Conservation (phyloP, 768 basidiomycete species). For the Suillus alpinus region DNA sequence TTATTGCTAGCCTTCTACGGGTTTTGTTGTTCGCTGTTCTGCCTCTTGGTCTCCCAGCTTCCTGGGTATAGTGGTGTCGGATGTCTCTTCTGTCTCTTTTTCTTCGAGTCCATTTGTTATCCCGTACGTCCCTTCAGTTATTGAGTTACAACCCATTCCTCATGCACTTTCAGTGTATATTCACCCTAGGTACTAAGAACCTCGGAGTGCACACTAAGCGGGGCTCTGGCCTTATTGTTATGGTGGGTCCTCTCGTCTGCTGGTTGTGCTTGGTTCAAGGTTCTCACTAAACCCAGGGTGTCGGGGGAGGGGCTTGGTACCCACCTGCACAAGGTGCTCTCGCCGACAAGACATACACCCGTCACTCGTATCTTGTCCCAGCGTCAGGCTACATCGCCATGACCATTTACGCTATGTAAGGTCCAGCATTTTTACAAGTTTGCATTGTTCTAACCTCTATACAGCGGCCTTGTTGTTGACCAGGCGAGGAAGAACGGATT, state of each 20-base stretch:
- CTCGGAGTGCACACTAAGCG: slow-evolving; percentile 57
- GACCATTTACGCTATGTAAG: slow-evolving; percentile 39
- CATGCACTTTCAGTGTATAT: slow-evolving; percentile 42
- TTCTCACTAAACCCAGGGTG: slow-evolving; percentile 35
- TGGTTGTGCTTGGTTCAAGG: background rate
- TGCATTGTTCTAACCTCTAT: background rate
- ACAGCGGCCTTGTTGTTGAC: slow-evolving; percentile 53
- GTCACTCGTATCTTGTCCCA: slow-evolving; percentile 59
- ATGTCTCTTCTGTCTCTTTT: slow-evolving; percentile 64
- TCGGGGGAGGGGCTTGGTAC: slow-evolving; percentile 70
- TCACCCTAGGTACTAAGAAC: slow-evolving; percentile 65
- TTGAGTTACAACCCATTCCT: background rate
- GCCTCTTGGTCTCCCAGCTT: slow-evolving; percentile 47
- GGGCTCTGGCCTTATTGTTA: slow-evolving; percentile 63
- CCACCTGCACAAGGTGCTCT: slow-evolving; percentile 58
- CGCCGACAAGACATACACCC: slow-evolving; percentile 47
- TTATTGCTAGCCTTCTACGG: slow-evolving; percentile 56
- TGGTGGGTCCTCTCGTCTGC: slow-evolving; percentile 33
- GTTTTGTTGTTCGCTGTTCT: slow-evolving; percentile 48
- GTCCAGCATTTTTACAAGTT: background rate
- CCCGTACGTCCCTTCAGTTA: slow-evolving; percentile 37
- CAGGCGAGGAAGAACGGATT: slow-evolving; percentile 51
- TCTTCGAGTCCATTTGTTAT: slow-evolving; percentile 76
- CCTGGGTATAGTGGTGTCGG: slow-evolving; percentile 54
- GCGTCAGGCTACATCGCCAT: slow-evolving; percentile 58